Evolutionary conservation across 768 basidiomycete species (phyloP), one percentile per base, ranked within the genome.

Genomic region (Collybiopsis luxurians): DNA sequence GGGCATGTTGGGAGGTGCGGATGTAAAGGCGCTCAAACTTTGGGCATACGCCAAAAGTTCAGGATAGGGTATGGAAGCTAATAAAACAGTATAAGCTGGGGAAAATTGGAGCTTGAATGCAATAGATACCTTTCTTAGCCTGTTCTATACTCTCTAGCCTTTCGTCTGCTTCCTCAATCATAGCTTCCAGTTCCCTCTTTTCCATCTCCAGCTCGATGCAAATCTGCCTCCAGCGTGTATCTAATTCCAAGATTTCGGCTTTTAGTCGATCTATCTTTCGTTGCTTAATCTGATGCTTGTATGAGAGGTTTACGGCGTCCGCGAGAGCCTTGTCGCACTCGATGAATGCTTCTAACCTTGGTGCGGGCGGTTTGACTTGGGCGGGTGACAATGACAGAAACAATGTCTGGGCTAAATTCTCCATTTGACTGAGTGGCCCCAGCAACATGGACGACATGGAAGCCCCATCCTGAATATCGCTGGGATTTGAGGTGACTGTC

Each of bases 1-100:
- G 21, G 89, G 89, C 84, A 92, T 88, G 65, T 90, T 91, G 10
- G 92, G 92, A 7, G 92, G 92, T 10, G 91, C 92, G 31, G 92
- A 92, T 4, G 92, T 92, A 71, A 92, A 94, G 13, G 89, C 83
- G 60, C 89, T 89, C 53, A 94, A 78, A 60, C 87, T 89, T 65
- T 92, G 89, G 2, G 92, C 92, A 69, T 94, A 93, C 1, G 87
- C 83, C 59, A 94, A 78, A 11, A 94, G 76, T 64, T 92, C 90
- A 3, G 90, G 87, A 65, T 92, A 92, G 3, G 89, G 88, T 57
- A 93, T 86, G 11, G 91, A 78, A 7, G 84, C 91, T 94, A 56
- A 17, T 58, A 23, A 2, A 30, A 36, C 13, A 9, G 40, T 57
- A 55, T 43, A 28, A 27, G 13, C 26, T 46, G 30, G 28, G 27